Evolutionary conservation across 202 grass and related monocot species (phyloP), one percentile per base, ranked within the genome.

Genomic region (Sporobolus alterniflorus): DNA sequence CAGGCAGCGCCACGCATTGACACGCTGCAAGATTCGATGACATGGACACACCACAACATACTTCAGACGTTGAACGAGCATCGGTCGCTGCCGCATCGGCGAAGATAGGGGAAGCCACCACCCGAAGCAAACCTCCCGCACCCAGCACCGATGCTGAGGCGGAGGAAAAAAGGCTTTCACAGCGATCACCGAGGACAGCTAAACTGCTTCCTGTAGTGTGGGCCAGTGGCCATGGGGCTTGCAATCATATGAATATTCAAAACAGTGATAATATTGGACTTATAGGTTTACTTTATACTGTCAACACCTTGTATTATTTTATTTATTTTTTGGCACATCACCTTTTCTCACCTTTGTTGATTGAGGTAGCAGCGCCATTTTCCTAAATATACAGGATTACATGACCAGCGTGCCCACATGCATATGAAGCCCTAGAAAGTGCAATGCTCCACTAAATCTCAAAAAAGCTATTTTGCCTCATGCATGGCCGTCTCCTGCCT

Each of bases 341-440:
- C 25, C 80, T 90, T 90, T 86, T 74, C 36, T 68, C 42, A 46
- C 67, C 83, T 90, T 83, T 86, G 80, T 67, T 90, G 88, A 90
- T 90, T 90, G 88, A 80, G 82, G 44, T 67, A 66, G 69, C 74
- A 79, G 74, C 62, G 69, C 81, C 88, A 83, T 79, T 74, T 64
- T 90, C 62, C 79, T 87, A 75, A 87, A 90, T 75, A 90, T 87
- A 74, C 84, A 87, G 74, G 88, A 87, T 90, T 64, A 75, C 78
- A 90, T 73, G 60, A 74, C 71, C 60, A 69, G 59, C 73, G 43
- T 54, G 67, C 67, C 88, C 83, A 90, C 78, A 86, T 90, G 84
- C 67, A 39, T 69, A 68, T 75, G 74, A 79, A 79, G 62, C 74
- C 79, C 43, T 63, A 83, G 43, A 68, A 90, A 66, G 74, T 62